Evolutionary conservation across 2,329 filamentous ascomycete species (phyloP).

Genomic region (Setomelanomma holmii): DNA sequence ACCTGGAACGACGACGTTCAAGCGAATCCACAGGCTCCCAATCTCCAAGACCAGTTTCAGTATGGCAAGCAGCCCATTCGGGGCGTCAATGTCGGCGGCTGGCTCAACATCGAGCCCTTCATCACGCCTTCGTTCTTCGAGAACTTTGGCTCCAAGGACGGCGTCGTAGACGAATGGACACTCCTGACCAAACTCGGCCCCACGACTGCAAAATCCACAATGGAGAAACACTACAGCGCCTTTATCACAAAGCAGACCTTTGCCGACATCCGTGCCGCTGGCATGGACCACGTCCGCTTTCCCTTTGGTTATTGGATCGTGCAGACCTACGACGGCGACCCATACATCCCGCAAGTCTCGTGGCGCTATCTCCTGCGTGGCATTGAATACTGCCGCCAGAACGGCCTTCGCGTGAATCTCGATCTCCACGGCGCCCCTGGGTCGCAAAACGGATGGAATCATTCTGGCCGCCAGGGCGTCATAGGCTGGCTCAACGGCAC

Average conservation of each 20-base stretch:
- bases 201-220: constrained; percentile 65
- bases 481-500: constrained; percentile 94
- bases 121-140: constrained; percentile 92
- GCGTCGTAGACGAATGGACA: constrained; percentile 87
- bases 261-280: constrained; percentile 81
- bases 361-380: constrained; percentile 93
- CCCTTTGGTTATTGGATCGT: constrained; percentile 96
- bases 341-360: constrained; percentile 83
- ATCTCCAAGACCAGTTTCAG: constrained; percentile 77
- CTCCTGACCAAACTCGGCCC: constrained; percentile 74
- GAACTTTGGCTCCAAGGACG: constrained; percentile 65
- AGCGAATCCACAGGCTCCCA: constrained; percentile 80
- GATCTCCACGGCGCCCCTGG: constrained; percentile 92
- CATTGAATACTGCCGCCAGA: constrained; percentile 92
- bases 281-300: constrained; percentile 96
- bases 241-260: constrained; percentile 90
- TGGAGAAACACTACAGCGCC: constrained; percentile 91
- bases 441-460: constrained; percentile 97
- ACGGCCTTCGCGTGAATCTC: constrained; percentile 90
- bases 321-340: constrained; percentile 81
- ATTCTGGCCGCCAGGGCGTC: constrained; percentile 80
- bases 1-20: constrained; percentile 83
- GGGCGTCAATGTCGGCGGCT: constrained; percentile 92
- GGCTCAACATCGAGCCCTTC: constrained; percentile 92
- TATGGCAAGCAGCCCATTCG: constrained; percentile 82